Evolutionary conservation across 2,329 filamentous ascomycete genomes (phyloP).

Genomic region (Didymella pinodella): DNA sequence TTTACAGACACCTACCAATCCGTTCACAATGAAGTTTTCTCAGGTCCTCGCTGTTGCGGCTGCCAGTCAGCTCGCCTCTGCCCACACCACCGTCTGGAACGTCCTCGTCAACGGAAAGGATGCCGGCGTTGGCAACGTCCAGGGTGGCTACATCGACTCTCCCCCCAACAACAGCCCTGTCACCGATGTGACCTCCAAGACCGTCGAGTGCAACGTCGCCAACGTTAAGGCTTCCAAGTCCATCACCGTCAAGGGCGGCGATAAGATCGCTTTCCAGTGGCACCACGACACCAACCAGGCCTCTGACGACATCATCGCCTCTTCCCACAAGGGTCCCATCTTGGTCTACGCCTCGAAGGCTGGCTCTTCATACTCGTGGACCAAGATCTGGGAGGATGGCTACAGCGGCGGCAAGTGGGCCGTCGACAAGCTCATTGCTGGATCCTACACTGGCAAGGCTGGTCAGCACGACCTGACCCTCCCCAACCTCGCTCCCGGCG

Average conservation of each 20-base stretch:
- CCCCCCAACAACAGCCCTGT: slow-evolving; percentile 51
- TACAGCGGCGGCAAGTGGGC: slow-evolving; percentile 50
- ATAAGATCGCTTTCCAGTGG: slow-evolving; percentile 59
- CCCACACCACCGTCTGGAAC: slow-evolving; percentile 48
- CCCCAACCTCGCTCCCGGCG: slow-evolving; percentile 51
- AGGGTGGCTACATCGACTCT: slow-evolving; percentile 59
- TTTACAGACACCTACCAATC: slow-evolving; percentile 22
- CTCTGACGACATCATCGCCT: slow-evolving; percentile 61
- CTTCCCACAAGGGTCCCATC: slow-evolving; percentile 61
- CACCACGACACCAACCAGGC: slow-evolving; percentile 57
- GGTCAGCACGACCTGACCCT: slow-evolving; percentile 54
- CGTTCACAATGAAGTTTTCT: slow-evolving; percentile 44
- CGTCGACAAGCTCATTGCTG: slow-evolving; percentile 49
- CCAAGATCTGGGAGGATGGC: slow-evolving; percentile 55
- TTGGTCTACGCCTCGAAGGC: slow-evolving; percentile 60
- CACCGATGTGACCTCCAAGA: slow-evolving; percentile 44
- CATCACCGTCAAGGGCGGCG: slow-evolving; percentile 58
- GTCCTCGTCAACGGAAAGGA: slow-evolving; percentile 54
- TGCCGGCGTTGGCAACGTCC: slow-evolving; percentile 44
- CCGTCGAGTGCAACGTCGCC: slow-evolving; percentile 49
- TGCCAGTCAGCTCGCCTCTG: slow-evolving; percentile 37
- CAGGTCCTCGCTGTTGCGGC: slow-evolving; percentile 41
- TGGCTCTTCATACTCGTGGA: slow-evolving; percentile 56
- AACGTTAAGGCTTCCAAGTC: slow-evolving; percentile 50
- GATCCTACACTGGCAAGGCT: slow-evolving; percentile 43